Conservation (phyloP, 176 grass and related monocot genomes). For the Bothriochloa decipiens region DNA sequence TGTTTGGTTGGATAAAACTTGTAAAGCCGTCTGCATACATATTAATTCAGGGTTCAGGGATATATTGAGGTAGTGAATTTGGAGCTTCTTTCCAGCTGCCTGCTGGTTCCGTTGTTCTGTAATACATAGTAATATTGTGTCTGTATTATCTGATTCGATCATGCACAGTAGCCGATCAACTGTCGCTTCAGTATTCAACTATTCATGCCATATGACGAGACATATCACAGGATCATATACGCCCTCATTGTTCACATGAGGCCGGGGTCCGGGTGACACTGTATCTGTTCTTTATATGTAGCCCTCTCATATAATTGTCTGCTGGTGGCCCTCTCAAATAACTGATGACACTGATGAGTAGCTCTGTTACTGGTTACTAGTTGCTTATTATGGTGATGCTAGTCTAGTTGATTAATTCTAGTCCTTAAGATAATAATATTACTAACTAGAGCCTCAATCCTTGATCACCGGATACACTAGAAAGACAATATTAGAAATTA, state of each 20-base stretch:
- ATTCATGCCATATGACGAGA: slow-evolving; percentile 26
- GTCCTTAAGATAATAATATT: background rate
- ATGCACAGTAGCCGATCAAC: slow-evolving; percentile 25
- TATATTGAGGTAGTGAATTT: background rate
- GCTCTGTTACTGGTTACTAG: background rate
- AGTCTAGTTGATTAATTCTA: background rate
- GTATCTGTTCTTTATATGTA: background rate
- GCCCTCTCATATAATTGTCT: slow-evolving; percentile 19
- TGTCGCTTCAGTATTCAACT: slow-evolving; percentile 7
- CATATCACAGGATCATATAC: slow-evolving; percentile 22
- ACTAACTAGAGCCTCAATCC: too few species aligned
- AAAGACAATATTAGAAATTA: too few species aligned
- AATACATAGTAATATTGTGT: background rate
- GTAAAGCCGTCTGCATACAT: background rate
- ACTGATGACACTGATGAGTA: background rate
- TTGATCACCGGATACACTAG: too few species aligned
- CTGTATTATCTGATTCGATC: background rate
- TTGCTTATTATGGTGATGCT: slow-evolving; percentile 17
- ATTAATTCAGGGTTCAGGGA: background rate
- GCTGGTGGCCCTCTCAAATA: slow-evolving; percentile 1
- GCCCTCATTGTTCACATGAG: background rate
- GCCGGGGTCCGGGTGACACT: slow-evolving; percentile 28
- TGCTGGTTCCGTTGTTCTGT: background rate
- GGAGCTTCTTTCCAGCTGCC: background rate
- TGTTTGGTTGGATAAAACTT: background rate